A percentile compares a stretch with the other conserved stretches of the same genome.
These are phyloP conservation scores for Fusarium phyllophilum DNA, from an alignment of 2,329 filamentous ascomycete genomes.

Conservation along the genomic window DNA sequence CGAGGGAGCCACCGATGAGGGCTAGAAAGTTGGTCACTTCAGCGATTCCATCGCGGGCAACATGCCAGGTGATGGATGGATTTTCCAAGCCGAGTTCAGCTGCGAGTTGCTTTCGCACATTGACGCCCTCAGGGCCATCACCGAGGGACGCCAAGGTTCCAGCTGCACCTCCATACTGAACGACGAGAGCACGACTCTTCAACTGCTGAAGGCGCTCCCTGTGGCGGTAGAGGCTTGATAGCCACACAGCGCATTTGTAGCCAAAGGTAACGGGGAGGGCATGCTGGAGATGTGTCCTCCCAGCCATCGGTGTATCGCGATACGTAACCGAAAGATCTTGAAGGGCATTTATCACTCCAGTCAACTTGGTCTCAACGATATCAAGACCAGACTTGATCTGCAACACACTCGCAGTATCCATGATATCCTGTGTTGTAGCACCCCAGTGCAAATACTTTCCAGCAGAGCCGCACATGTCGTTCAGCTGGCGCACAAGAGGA, in stretches of 20 bases:
- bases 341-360: slow-evolving; percentile 55
- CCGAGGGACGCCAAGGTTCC: slow-evolving; percentile 63
- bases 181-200: slow-evolving; percentile 57
- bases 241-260: slow-evolving; percentile 66
- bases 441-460: slow-evolving; percentile 65
- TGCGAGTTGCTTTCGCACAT: slow-evolving; percentile 61
- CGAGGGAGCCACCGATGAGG: slow-evolving; percentile 62
- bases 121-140: slow-evolving; percentile 56
- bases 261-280: slow-evolving; percentile 67
- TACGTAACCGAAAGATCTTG: slow-evolving; percentile 56
- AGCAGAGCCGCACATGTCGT: slow-evolving; percentile 15
- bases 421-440: slow-evolving; percentile 68
- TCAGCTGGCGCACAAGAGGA: slow-evolving; percentile 59
- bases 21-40: slow-evolving; percentile 65
- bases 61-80: slow-evolving; percentile 67
- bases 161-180: slow-evolving; percentile 67
- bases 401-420: slow-evolving; percentile 64
- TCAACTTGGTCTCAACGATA: slow-evolving; percentile 58
- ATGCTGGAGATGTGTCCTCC: slow-evolving; percentile 67
- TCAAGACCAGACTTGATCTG: slow-evolving; percentile 62
- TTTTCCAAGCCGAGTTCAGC: slow-evolving; percentile 58
- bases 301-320: slow-evolving; percentile 65
- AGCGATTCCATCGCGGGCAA: slow-evolving; percentile 63
- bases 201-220: slow-evolving; percentile 59
- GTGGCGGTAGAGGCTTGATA: slow-evolving; percentile 61